A percentile compares a stretch with the other conserved stretches of the same genome.
Conservation (phyloP, 2,329 filamentous ascomycete species). For the Hymenoscyphus salicellus region DNA sequence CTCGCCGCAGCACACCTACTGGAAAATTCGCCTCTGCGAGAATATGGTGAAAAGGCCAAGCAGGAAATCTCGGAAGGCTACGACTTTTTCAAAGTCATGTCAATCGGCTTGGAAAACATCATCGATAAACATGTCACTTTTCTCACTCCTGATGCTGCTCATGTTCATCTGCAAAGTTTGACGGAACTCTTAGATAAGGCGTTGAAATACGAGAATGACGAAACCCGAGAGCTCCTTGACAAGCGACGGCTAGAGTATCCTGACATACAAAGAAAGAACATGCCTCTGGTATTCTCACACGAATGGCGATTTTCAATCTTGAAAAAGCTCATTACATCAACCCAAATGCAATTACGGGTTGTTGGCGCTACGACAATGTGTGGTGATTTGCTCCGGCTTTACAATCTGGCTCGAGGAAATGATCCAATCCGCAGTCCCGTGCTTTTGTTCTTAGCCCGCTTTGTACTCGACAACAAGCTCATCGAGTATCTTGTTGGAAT, state of each 20-base stretch:
- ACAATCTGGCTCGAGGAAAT: conserved; percentile 49
- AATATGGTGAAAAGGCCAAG: conserved; percentile 32
- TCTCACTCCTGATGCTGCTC: conserved; percentile 46
- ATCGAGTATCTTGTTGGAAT: conserved; percentile 86
- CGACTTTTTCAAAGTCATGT: conserved; percentile 44
- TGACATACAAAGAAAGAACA: conserved; percentile 37
- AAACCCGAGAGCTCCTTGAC: conserved; percentile 26
- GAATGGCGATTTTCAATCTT: conserved; percentile 70
- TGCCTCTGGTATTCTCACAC: conserved; percentile 51
- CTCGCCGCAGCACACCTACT: conserved; percentile 21
- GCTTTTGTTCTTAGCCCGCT: conserved; percentile 65
- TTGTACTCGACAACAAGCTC: conserved; percentile 67
- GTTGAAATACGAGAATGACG: conserved; percentile 33
- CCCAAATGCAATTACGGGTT: conserved; percentile 87
- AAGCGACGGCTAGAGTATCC: conserved; percentile 29
- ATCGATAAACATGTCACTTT: conserved; percentile 56
- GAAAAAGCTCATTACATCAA: conserved; percentile 72
- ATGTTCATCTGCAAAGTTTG: conserved; percentile 42
- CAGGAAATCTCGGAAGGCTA: conserved; percentile 42
- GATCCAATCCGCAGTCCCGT: conserved; percentile 47
- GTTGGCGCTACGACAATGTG: conserved; percentile 75
- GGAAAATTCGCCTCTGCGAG: conserved; percentile 17
- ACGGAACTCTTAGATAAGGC: conserved; percentile 44
- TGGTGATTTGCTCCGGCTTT: conserved; percentile 64
- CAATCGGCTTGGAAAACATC: conserved; percentile 43